phyloP scores from a whole-genome alignment of 1,284 basidiomycete species.

The Leccinum angustisporum region DNA sequence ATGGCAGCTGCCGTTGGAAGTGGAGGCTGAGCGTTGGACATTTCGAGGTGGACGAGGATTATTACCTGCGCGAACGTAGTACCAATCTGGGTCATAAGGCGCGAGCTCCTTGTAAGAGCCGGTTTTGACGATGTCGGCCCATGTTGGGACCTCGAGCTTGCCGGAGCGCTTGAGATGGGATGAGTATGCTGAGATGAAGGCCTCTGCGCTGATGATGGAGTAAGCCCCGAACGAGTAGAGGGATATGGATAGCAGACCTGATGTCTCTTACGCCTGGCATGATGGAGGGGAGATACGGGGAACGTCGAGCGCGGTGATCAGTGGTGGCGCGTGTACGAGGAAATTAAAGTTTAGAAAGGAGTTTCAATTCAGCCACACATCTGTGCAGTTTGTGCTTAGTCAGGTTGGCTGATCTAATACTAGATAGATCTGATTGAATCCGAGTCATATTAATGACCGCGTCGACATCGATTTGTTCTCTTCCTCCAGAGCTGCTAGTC shows the following conservation, averaged over 20 bases:
- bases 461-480: slow-evolving; percentile 32
- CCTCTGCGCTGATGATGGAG: slow-evolving; percentile 64
- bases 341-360: slow-evolving; percentile 39
- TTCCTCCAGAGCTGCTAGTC: slow-evolving; percentile 61
- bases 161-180: slow-evolving; percentile 95
- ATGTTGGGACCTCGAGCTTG: slow-evolving; percentile 97
- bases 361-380: slow-evolving; percentile 38
- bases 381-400: slow-evolving; percentile 43
- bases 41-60: slow-evolving; percentile 27
- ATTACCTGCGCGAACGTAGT: slow-evolving; percentile 94
- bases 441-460: background rate
- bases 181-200: slow-evolving; percentile 89
- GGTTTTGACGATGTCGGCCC: slow-evolving; percentile 99
- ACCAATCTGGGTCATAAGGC: slow-evolving; percentile 99
- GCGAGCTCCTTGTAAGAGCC: slow-evolving; percentile 98
- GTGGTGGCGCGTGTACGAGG: slow-evolving; percentile 31
- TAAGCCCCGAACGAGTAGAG: background rate
- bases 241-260: slow-evolving; percentile 55
- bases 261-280: slow-evolving; percentile 95
- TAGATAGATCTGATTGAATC: background rate
- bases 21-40: background rate
- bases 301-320: slow-evolving; percentile 43
- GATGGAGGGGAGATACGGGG: slow-evolving; percentile 47
- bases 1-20: slow-evolving; percentile 69
- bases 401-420: background rate